phyloP scores from a whole-genome alignment of 2,329 filamentous ascomycete genomes.

The Fusarium penzigii region DNA sequence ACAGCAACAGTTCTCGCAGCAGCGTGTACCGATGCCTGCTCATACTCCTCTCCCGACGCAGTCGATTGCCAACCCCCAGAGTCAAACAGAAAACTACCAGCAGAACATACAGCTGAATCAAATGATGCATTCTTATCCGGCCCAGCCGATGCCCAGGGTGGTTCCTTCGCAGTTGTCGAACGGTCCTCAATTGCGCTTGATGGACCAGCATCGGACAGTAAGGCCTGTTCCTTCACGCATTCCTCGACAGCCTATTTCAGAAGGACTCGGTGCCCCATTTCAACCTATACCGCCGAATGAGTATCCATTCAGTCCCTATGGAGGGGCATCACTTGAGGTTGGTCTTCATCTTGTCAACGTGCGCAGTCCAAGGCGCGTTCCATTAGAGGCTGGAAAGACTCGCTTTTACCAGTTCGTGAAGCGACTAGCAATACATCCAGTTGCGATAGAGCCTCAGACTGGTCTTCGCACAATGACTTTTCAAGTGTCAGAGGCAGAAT shows the following conservation, averaged over 20 bases:
- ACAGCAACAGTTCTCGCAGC: not conserved
- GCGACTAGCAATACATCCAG: slow-evolving; percentile 50
- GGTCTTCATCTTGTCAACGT: slow-evolving; percentile 49
- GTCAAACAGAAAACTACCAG: not conserved
- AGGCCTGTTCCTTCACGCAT: too few relatives aligned
- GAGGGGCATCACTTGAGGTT: slow-evolving; percentile 42
- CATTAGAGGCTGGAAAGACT: slow-evolving; percentile 26
- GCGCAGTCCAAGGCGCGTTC: slow-evolving; percentile 50
- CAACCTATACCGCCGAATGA: slow-evolving; percentile 28
- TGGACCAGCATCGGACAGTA: not conserved
- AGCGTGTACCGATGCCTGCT: not conserved
- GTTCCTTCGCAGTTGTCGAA: not conserved
- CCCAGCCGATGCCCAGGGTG: not conserved
- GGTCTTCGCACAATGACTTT: slow-evolving; percentile 50
- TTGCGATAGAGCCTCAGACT: slow-evolving; percentile 36
- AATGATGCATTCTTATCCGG: not conserved
- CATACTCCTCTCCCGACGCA: not conserved
- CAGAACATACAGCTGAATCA: slow-evolving; percentile 5
- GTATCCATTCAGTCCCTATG: slow-evolving; percentile 43
- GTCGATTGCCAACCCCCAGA: not conserved
- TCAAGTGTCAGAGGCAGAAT: slow-evolving; percentile 38
- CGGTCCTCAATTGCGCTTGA: too few relatives aligned
- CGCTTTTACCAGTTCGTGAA: slow-evolving; percentile 60
- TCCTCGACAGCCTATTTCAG: not conserved
- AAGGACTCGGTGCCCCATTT: not conserved